Evolutionary conservation across 192 early-diverging fungal genomes (phyloP), one percentile per base, ranked within the genome.

Genomic region (Chytriomyces hyalinus): DNA sequence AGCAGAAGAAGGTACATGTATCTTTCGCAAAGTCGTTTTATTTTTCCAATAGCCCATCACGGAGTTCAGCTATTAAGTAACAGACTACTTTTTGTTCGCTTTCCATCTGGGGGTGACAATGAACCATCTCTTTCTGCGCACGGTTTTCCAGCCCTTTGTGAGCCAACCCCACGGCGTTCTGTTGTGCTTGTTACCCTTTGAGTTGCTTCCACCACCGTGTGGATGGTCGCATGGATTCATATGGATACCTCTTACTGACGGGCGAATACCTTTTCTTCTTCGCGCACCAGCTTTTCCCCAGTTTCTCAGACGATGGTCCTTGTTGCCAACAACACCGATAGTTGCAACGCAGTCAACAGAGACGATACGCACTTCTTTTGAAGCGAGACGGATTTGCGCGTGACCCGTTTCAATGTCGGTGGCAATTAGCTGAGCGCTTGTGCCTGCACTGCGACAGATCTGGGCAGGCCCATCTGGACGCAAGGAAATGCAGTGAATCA

Each of bases 141-240:
- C 78, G 43, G 95, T 95, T 87, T 94, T 94, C 80, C 92, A 93
- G 79, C 94, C 97, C 90, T 97, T 96, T 75, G 97, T 92, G 72
- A 92, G 89, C 83, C 91, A 92, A 81, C 95, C 95, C 94, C 95
- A 97, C 36, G 93, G 93, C 71, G 92, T 92, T 75, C 93, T 85
- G 59, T 95, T 93, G 72, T 93, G 89, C 83, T 93, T 93, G 82
- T 79, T 83, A 60, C 97, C 94, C 91, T 97, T 98, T 68, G 90
- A 92, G 81, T 98, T 97, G 47, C 93, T 90, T 76, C 96, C 96
- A 92, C 97, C 97, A 85, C 97, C 97, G 82, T 97, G 96, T 70
- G 97, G 97, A 87, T 99, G 97, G 84, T 96, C 95, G 63, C 87
- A 85, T 8, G 94, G 91, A 86, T 94, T 97, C 93, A 93, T 93